Base-by-base conservation (phyloP, 305 asterid species). In the Solanum hybrid region DNA sequence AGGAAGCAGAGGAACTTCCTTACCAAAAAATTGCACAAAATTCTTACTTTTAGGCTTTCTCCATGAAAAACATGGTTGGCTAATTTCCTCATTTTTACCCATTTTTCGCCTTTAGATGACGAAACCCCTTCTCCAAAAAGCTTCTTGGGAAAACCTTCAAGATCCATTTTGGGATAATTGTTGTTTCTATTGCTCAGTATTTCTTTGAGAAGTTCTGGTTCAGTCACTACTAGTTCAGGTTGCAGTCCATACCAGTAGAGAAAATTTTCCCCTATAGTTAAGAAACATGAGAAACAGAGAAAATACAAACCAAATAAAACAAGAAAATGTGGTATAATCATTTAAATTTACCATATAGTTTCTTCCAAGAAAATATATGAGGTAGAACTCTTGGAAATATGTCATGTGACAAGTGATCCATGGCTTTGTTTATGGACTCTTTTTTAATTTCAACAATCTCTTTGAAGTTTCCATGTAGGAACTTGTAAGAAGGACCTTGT, bases 121-220 rank as follows among this genome's bases (percentile, higher is more conserved):
- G 96, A 67, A 75, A 96, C 93, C 40, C 99, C 99, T 3, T 94
- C 97, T 89, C 97, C 98, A 10, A 95, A 57, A 29, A 95, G 91
- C 93, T 94, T 95, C 94, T 90, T 93, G 13, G 95, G 88, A 75
- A 89, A 92, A 14, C 97, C 96, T 90, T 94, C 92, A 76, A 92
- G 95, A 8, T 94, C 93, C 18, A 92, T 92, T 92, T 96, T 96
- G 0, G 94, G 92, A 89, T 85, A 96, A 51, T 88, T 89, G 3
- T 89, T 96, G 28, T 93, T 91, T 90, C 92, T 94, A 46, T 95
- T 93, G 89, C 87, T 91, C 34, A 95, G 90, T 90, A 96, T 94
- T 89, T 95, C 98, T 87, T 93, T 95, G 4, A 96, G 90, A 79
- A 94, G 94, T 78, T 94, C 92, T 71, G 94, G 90, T 90, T 95